These are phyloP conservation scores for Syncephalastrum racemosum DNA, from an alignment of 371 early-diverging fungal species.

Conservation along the genomic window DNA sequence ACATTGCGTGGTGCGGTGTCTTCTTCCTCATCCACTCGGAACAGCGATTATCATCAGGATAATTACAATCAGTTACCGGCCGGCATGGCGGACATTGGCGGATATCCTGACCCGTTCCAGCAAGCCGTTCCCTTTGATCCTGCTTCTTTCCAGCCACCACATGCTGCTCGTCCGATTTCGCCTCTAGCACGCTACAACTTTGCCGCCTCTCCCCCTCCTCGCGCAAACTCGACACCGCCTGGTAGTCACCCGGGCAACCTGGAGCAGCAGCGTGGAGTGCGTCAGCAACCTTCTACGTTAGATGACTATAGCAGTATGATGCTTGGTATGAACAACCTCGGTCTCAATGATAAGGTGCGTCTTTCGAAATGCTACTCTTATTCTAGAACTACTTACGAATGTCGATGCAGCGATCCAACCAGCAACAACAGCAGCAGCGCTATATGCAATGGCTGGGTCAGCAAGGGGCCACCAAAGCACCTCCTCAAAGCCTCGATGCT, in stretches of 20 bases:
- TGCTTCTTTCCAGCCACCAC: background rate
- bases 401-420: conserved; percentile 5
- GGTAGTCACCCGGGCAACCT: conserved; percentile 23
- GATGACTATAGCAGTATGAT: conserved; percentile 25
- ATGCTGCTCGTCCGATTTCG: conserved; percentile 20
- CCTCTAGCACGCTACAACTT: conserved; percentile 32
- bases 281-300: background rate
- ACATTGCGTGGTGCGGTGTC: too few relatives aligned
- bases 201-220: conserved; percentile 35
- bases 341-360: conserved; percentile 19
- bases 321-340: conserved; percentile 16
- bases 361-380: background rate
- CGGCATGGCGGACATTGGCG: too few relatives aligned
- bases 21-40: too few relatives aligned
- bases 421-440: conserved; percentile 25
- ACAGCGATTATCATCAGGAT: too few relatives aligned
- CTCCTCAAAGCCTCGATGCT: conserved; percentile 30
- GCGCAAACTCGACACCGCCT: conserved; percentile 48
- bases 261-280: conserved; percentile 9
- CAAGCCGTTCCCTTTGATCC: too few relatives aligned
- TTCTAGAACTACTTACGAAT: too few relatives aligned
- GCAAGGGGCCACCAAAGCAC: conserved; percentile 20
- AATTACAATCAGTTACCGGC: too few relatives aligned
- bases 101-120: too few relatives aligned
- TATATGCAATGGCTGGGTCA: conserved; percentile 32